Evolutionary conservation across 352 stramenopile genomes (phyloP), one percentile per base, ranked within the genome.

Genomic region (Phytophthora foliorum): DNA sequence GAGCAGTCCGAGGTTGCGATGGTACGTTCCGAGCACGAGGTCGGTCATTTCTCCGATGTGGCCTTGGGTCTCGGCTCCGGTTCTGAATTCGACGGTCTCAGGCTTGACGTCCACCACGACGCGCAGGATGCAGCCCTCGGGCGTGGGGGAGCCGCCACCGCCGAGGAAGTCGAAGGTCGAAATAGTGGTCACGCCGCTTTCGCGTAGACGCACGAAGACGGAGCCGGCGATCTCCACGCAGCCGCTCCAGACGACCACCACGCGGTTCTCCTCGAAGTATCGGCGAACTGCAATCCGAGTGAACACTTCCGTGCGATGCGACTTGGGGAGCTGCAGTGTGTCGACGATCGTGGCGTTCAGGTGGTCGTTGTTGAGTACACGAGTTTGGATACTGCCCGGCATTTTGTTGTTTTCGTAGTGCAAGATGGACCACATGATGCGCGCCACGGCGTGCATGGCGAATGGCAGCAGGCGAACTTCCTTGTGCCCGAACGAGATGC

Each of bases 11-110:
- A 86, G 68, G 36, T 77, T 86, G n/a, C 65, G 69, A 19, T 79
- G 66, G 44, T 87, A 89, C 13, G 78, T 78, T 11, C 62, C 69
- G 0, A 89, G 69, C 34, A 89, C 72, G 4, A 83, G 50, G 21
- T 87, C 78, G 5, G 74, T 84, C 54, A 89, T 75, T 54, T 73
- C 75, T 34, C 71, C 74, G 11, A 85, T 72, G 34, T 73, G 53
- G 7, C 49, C 42, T 42, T 69, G 34, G 9, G 63, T 38, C 1
- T 63, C 48, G 1, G 25, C 22, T 31, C 49, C 52, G 10, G 64
- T 17, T 10, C 25, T 63, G 39, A 74, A 77, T n/a, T 70, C 57
- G 19, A 77, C 54, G 4, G 63, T 60, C 69, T 77, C 57, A 0
- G 69, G 64, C n/a, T 58, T 63, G 14, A 77, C 39, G 16, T 70